Base-by-base conservation (phyloP, 768 basidiomycete species). In the Macrolepiota albuminosa region DNA sequence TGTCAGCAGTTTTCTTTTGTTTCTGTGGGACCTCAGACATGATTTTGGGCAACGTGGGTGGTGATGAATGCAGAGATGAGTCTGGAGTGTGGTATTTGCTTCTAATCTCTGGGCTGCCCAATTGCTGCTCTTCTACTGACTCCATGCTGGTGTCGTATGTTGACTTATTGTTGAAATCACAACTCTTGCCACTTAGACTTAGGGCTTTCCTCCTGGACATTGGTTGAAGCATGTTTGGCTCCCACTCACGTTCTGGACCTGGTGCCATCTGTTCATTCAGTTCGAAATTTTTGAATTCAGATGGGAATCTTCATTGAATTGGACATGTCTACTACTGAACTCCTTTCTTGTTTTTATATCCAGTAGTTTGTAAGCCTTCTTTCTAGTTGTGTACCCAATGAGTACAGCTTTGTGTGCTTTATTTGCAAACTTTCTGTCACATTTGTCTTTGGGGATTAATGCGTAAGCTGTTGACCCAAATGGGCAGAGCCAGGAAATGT, bases 131-230 rank as follows among this genome's bases (percentile, higher is more conserved):
- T 47, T 24, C 6, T 13, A 47, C 46, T 47, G 26, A 8, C 26
- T 26, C 6, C 6, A 6, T 0, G 3, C 26, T 2, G 0, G 1
- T 16, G 13, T 4, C 14, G 13, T 13, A 13, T 11, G 4, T 3
- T 47, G 46, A 26, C 14, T 47, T 13, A 29, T 47, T 3, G 6
- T 47, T 3, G 4, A 13, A 47, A 1, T 47, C 26, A 5, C 6
- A 14, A 11, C 26, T 6, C 13, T 47, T 5, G 8, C 2, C 3
- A 16, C 4, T 14, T 3, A 13, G 26, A 4, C 26, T 47, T 26
- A 5, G 0, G 14, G 26, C 6, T 14, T 11, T 1, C 26, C 26
- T 47, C 2, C 26, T 47, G 6, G 26, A 6, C 5, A 13, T 3
- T 47, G 13, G 46, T 6, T 8, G 6, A 1, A 50, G 18, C 14